A percentile compares a stretch with the other conserved stretches of the same genome.
Evolutionary conservation across 1,284 basidiomycete species (phyloP).

Genomic region (Pisolithus thermaeus): DNA sequence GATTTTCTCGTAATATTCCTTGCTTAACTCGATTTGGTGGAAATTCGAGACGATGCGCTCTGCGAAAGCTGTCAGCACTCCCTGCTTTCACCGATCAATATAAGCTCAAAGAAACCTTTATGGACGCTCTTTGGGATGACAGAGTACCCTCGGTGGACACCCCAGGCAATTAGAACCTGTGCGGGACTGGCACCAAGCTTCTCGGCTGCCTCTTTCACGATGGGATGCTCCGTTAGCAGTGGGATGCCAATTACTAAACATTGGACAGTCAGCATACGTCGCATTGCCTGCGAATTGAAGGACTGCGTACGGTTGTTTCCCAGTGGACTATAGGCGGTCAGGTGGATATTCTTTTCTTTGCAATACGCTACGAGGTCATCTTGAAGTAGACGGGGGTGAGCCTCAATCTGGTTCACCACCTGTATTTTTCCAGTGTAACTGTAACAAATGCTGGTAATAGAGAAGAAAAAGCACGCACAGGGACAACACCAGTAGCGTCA

Average conservation of each 20-base stretch:
- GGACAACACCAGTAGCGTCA: conserved; percentile 69
- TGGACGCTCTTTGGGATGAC: conserved; percentile 74
- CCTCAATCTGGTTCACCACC: conserved; percentile 79
- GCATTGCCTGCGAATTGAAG: not conserved
- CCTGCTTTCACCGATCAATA: not conserved
- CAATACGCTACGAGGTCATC: conserved; percentile 65
- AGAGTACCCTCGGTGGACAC: conserved; percentile 54
- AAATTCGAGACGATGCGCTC: conserved; percentile 66
- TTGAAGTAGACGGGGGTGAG: conserved; percentile 74
- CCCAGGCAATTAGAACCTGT: conserved; percentile 71
- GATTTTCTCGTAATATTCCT: conserved; percentile 59
- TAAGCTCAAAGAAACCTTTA: conserved; percentile 26
- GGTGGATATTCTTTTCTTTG: conserved; percentile 68
- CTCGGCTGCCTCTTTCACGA: conserved; percentile 56
- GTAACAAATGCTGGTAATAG: too few species aligned
- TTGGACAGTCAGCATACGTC: not conserved
- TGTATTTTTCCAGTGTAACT: conserved; percentile 16
- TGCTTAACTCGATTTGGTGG: conserved; percentile 55
- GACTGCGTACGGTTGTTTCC: conserved; percentile 63
- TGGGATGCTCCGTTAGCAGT: conserved; percentile 58
- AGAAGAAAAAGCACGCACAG: conserved; percentile 33
- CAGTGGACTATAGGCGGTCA: conserved; percentile 83
- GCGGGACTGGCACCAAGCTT: conserved; percentile 55
- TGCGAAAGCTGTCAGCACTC: conserved; percentile 2
- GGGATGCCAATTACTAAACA: conserved; percentile 46